A percentile compares a stretch with the other conserved stretches of the same genome.
Conservation (phyloP, 768 basidiomycete genomes). For the Phallus indusiatus region DNA sequence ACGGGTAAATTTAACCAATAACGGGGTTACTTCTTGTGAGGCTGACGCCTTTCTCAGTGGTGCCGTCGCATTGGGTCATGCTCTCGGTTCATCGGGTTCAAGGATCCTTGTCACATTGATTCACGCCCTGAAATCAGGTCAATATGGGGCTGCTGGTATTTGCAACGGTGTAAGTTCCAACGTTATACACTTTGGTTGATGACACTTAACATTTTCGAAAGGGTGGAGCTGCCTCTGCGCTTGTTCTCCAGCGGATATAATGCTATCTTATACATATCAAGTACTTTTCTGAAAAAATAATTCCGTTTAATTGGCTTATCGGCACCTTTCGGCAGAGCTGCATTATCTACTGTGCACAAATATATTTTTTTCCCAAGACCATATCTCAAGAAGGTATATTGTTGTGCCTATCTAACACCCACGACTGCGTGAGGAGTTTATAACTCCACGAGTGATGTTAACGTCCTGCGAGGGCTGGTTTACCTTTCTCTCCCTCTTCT, state of each 20-base stretch:
- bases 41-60: constrained; percentile 46
- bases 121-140: constrained; percentile 82
- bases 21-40: constrained; percentile 6
- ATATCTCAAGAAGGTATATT: not conserved
- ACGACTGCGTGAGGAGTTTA: not conserved
- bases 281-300: not conserved
- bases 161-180: constrained; percentile 84
- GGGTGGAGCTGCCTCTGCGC: constrained; percentile 88
- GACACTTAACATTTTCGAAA: constrained; percentile 23
- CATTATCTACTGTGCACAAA: constrained; percentile 1
- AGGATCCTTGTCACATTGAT: constrained; percentile 90
- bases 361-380: no score
- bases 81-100: constrained; percentile 92
- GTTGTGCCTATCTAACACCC: not conserved
- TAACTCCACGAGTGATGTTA: no score
- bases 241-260: not conserved
- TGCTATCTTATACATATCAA: constrained; percentile 77
- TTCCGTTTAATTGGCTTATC: not conserved
- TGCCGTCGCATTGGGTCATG: constrained; percentile 92
- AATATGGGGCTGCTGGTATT: constrained; percentile 93
- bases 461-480: not conserved
- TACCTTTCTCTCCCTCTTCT: not conserved
- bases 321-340: not conserved
- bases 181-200: not conserved
- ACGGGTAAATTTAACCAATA: constrained; percentile 48